Conservation (phyloP, 1,284 basidiomycete genomes). For the Irpex sp. region DNA sequence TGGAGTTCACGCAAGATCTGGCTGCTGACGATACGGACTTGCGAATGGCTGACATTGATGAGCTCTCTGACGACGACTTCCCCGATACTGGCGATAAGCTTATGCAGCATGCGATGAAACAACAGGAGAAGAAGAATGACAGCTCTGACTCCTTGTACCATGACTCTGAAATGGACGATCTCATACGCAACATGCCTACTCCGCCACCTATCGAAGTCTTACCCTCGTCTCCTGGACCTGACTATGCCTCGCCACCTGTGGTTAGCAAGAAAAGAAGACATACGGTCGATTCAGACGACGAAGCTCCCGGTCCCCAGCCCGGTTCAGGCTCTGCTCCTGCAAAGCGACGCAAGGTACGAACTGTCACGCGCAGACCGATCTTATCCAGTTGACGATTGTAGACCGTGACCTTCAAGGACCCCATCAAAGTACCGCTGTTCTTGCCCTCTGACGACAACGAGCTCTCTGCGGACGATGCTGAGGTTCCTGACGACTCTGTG, state of each 20-base stretch:
- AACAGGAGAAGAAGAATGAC: conserved; percentile 2
- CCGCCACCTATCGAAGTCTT: neutral
- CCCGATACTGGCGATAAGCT: conserved; percentile 38
- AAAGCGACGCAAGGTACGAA: neutral
- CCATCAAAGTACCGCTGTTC: neutral
- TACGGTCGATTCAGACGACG: conserved; percentile 1
- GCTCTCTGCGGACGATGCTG: neutral
- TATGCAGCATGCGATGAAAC: conserved; percentile 10
- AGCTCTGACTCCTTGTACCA: conserved; percentile 29
- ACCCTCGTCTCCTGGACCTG: neutral
- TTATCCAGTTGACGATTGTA: neutral
- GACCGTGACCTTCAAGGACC: neutral
- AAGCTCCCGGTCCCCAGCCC: neutral
- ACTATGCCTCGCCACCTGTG: neutral
- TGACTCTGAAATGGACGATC: conserved; percentile 32
- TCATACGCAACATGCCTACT: conserved; percentile 23
- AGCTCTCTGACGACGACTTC: conserved; percentile 33
- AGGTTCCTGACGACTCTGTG: neutral
- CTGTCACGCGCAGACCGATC: too few species aligned
- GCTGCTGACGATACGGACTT: conserved; percentile 22
- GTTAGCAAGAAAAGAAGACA: neutral
- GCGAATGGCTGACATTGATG: conserved; percentile 9
- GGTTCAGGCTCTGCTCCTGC: neutral
- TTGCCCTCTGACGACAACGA: neutral
- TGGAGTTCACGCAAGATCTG: conserved; percentile 45